Base-by-base conservation (phyloP, 176 grass and related monocot genomes). In the Secale cereale region DNA sequence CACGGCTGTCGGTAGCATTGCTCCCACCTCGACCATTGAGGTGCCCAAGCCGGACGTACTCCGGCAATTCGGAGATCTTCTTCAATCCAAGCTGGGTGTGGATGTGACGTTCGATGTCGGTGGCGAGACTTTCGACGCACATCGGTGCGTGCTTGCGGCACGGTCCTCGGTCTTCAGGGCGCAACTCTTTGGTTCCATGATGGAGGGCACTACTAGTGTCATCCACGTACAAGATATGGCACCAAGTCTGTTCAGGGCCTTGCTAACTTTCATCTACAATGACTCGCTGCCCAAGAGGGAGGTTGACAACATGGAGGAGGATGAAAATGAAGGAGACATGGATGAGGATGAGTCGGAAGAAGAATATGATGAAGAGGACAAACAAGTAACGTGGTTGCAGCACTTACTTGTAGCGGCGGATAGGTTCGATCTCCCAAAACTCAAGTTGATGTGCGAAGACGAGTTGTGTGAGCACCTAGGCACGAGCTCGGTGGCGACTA, bases 341-440 rank as follows among this genome's bases (percentile, higher is more conserved):
- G 85, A 91, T 59, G 59, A 62, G 23, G 59, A 62, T 11, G n/a
- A n/a, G 20, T 19, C 20, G 3, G 67, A 87, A 16, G 30, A 52
- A 20, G 65, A 59, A 4, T 14, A 50, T 50, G 46, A 50, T 50
- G 74, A 13, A 12, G 25, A 9, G 43, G 50, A 76, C 7, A 60
- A 10, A 56, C 16, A 45, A 46, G 62, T 76, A 59, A 62, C 10
- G 10, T 62, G 59, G 59, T 25, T 62, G 69, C 85, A 84, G 17
- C 65, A 91, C 78, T 63, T 87, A 61, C 75, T 80, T 61, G 85
- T 85, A n/a, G 85, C 90, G 2, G 82, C 90, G 7, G 78, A 83
- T 29, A 73, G 86, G 33, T 89, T 59, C 22, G 86, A 45, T 13
- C 32, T 92, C 56, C 71, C 72, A 20, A 59, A 46, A 20, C 86